Base-by-base conservation (phyloP, 768 basidiomycete genomes). In the Lactarius indigo region DNA sequence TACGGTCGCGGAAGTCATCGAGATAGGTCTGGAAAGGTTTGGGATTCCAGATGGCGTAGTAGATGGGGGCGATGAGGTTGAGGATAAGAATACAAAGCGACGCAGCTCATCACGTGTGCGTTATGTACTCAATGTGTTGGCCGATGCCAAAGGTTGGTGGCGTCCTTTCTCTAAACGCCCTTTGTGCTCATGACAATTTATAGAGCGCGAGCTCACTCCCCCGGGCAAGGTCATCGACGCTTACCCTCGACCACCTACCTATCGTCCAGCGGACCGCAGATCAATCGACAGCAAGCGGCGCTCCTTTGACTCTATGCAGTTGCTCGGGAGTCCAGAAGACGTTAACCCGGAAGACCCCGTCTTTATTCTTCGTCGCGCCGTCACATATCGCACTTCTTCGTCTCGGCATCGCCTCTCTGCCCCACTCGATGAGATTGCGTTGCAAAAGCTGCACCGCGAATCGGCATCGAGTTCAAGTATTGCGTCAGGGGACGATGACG, bases 21-120 rank as follows among this genome's bases (percentile, higher is more conserved):
- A 99, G 76, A 81, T 92, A 42, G 91, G 90, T 6, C 75, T 99
- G 69, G 97, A 98, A 73, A 79, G 94, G 65, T 98, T 98, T 73
- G 97, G 97, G 2, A 97, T 99, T 64, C 80, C 85, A 41, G 96
- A 97, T 44, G 97, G 96, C n/a, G 94, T 99, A 2, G 96, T 98
- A 2, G 96, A 98, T 75, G 97, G 97, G 2, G 97, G 97, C 1
- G 97, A 99, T 75, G 96, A 98, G 73, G 85, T 99, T 1, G 97
- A 99, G 76, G 96, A 98, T 74, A 95, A 96, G 75, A 80, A 88
- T 39, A 82, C 85, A 8, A 94, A 94, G 78, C 81, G 95, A 65
- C 82, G 89, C 69, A 96, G 93, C 74, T 81, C 85, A 8, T 76
- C 84, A 10, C 83, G 92, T 64, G 91, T 98, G 41, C 83, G 94